These are phyloP conservation scores for Alternaria conjuncta DNA, from an alignment of 2,329 filamentous ascomycete genomes.

Conservation along the genomic window DNA sequence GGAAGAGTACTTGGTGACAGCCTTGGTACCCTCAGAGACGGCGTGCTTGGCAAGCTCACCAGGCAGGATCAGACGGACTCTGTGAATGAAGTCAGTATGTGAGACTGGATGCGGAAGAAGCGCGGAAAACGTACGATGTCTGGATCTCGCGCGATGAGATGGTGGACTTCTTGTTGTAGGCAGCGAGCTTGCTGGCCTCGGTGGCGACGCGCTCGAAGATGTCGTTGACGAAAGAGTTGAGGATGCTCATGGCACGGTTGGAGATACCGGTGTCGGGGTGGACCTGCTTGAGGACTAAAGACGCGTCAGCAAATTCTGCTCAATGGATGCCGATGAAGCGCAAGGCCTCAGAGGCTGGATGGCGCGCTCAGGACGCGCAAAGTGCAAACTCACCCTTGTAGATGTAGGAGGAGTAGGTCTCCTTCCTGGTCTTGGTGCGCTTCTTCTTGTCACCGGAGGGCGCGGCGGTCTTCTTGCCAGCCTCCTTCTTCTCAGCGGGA, in stretches of 20 bases:
- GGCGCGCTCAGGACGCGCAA: slow-evolving; percentile 18
- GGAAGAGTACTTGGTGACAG: slow-evolving; percentile 99
- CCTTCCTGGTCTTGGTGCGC: slow-evolving; percentile 99
- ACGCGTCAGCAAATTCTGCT: slow-evolving; percentile 46
- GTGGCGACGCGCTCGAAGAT: slow-evolving; percentile 99
- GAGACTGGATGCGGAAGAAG: neutral
- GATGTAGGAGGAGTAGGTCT: slow-evolving; percentile 99
- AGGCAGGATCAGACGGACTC: slow-evolving; percentile 93
- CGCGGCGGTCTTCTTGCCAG: slow-evolving; percentile 97
- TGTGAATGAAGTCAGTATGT: slow-evolving; percentile 45
- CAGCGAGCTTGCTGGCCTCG: slow-evolving; percentile 97
- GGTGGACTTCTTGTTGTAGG: slow-evolving; percentile 99
- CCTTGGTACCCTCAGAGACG: slow-evolving; percentile 99
- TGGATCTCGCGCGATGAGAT: slow-evolving; percentile 99
- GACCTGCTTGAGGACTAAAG: slow-evolving; percentile 95
- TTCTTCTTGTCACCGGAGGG: slow-evolving; percentile 99
- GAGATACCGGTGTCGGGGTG: slow-evolving; percentile 99
- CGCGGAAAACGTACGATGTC: slow-evolving; percentile 72
- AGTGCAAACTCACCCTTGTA: slow-evolving; percentile 83
- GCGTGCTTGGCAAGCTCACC: slow-evolving; percentile 99
- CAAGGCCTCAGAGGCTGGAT: neutral
- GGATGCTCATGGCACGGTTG: slow-evolving; percentile 99
- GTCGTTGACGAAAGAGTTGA: slow-evolving; percentile 99
- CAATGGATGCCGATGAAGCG: neutral
- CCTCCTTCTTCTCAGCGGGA: slow-evolving; percentile 98